A percentile compares a stretch with the other conserved stretches of the same genome.
These are phyloP conservation scores for Ballota nigra DNA, from an alignment of 257 asterid species.

Conservation along the genomic window DNA sequence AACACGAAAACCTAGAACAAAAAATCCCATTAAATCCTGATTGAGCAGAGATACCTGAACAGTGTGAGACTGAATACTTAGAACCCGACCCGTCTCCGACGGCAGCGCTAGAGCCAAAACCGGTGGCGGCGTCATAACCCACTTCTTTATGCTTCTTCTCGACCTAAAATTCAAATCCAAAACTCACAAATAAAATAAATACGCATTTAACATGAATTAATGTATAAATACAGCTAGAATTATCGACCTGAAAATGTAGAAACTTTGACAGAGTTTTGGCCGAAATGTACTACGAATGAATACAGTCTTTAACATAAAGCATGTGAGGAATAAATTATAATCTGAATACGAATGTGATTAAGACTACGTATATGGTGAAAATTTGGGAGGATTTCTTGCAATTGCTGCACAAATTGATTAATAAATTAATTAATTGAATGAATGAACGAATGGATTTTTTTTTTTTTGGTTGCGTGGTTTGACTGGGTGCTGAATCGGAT, in stretches of 20 bases:
- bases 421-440: not conserved
- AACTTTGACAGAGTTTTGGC: constrained; percentile 25
- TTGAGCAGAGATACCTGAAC: constrained; percentile 64
- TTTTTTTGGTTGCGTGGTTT: constrained; percentile 20
- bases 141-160: constrained; percentile 34
- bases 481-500: constrained; percentile 22
- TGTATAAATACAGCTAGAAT: not conserved
- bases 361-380: not conserved
- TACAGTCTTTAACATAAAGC: constrained; percentile 33
- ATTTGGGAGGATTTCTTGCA: not conserved
- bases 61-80: constrained; percentile 95
- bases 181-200: not conserved
- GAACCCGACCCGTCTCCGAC: constrained; percentile 86
- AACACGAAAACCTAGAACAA: not conserved
- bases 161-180: constrained; percentile 34
- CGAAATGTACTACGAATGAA: constrained; percentile 17
- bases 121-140: constrained; percentile 81
- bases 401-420: constrained; percentile 1
- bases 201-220: constrained; percentile 8
- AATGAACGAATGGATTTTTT: not conserved
- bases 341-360: not conserved
- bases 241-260: constrained; percentile 39
- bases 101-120: constrained; percentile 83
- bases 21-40: not conserved
- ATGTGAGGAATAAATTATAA: constrained; percentile 1